Base-by-base conservation (phyloP, 2,329 filamentous ascomycete species). In the Ramularia endophylla region DNA sequence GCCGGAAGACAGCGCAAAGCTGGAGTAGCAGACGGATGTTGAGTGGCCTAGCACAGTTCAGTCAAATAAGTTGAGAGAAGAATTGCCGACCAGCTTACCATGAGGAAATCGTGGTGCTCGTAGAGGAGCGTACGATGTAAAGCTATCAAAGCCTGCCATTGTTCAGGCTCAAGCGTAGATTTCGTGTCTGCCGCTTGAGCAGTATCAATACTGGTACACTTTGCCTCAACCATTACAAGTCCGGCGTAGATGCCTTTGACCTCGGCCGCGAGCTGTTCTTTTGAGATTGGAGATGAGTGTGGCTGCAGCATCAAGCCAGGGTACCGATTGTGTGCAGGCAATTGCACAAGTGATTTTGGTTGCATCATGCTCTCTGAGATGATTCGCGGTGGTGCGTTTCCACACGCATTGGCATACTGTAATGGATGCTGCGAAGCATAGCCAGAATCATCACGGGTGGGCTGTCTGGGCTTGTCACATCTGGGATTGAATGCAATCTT, bases 231-330 rank as follows among this genome's bases (percentile, higher is more conserved):
- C 79, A 92, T 86, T 0, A 87, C 81, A 0, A 95, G 65, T 0
- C 85, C 87, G 0, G 82, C 80, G 54, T 95, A 94, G 3, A 92
- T 92, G 0, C 81, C 81, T 43, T 87, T 87, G 0, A 94, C 84
- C 54, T 95, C 87, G 0, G 80, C 79, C 0, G 87, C 78, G 0
- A 95, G 71, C 52, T 94, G 84, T 1, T 88, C 82, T 46, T 87
- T 81, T 0, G 81, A 82, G 6, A 92, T 88, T 4, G 56, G 52
- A 6, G 53, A 55, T 13, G 50, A 50, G 15, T 53, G 46, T 2
- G 56, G 55, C 35, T 57, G 52, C 5, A 52, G 43, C 5, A 57
- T 44, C 18, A 57, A 27, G 4, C 38, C 51, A 4, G 46, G 45
- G 18, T 43, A 40, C 35, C 30, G 36, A 27, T 34, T 41, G 18